phyloP scores from a whole-genome alignment of 768 basidiomycete genomes.

The Pleurotus djamor region DNA sequence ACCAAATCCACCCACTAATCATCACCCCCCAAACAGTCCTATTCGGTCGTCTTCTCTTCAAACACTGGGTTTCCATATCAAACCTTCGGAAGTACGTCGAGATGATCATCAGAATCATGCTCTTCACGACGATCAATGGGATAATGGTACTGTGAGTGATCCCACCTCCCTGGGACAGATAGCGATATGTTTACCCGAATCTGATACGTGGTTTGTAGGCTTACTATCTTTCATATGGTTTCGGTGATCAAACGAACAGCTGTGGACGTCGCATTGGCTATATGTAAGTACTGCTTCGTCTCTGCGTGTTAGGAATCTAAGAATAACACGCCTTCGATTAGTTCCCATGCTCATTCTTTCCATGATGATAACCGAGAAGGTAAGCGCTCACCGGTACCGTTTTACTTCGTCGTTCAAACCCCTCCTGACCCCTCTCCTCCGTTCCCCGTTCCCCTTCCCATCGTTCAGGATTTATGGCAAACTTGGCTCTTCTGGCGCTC shows the following conservation, averaged over 20 bases:
- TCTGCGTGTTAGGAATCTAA: not conserved
- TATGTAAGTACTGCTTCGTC: not conserved
- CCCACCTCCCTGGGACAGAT: not conserved
- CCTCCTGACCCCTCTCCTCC: not conserved
- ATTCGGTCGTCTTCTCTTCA: not conserved
- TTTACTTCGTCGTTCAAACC: no score
- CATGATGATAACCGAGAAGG: not conserved
- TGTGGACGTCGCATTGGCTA: not conserved
- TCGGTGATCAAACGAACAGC: not conserved
- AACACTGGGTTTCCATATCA: slow-evolving; percentile 4
- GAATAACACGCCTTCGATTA: not conserved
- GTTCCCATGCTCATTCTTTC: not conserved
- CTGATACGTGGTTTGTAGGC: not conserved
- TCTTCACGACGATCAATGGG: not conserved
- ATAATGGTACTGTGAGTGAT: not conserved
- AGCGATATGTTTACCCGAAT: not conserved
- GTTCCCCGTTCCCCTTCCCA: not conserved
- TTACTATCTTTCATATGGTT: not conserved
- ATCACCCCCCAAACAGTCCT: not conserved
- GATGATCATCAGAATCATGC: not conserved
- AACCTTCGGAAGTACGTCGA: not conserved
- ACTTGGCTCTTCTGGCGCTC: not conserved
- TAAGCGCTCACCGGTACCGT: not conserved
- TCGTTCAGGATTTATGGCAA: not conserved
- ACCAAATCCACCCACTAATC: not conserved